Evolutionary conservation across 2,329 filamentous ascomycete species (phyloP).

Genomic region (Cordyceps farinosa): DNA sequence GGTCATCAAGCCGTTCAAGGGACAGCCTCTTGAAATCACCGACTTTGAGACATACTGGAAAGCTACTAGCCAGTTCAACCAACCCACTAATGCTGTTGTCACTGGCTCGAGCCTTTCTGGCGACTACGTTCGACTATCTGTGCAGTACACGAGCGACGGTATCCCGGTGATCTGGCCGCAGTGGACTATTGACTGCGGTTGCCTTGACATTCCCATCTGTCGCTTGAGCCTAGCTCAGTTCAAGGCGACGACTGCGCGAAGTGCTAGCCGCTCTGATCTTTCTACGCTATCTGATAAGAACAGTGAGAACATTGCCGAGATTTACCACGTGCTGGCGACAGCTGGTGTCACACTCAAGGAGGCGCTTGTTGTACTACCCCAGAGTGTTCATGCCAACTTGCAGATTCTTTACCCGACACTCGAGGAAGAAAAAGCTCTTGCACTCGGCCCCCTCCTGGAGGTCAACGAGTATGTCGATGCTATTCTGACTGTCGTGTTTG

Average conservation of each 20-base stretch:
- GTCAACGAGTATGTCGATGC: constrained; percentile 84
- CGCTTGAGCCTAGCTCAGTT: constrained; percentile 75
- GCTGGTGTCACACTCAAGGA: constrained; percentile 79
- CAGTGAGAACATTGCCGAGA: constrained; percentile 54
- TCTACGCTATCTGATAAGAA: constrained; percentile 43
- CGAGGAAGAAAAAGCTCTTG: constrained; percentile 66
- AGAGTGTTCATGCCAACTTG: constrained; percentile 83
- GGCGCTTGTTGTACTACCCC: constrained; percentile 70
- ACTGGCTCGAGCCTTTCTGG: constrained; percentile 93
- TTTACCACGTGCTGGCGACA: constrained; percentile 68
- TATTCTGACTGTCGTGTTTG: constrained; percentile 81
- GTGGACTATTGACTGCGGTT: constrained; percentile 74
- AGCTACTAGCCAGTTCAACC: constrained; percentile 87
- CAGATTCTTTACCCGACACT: constrained; percentile 82
- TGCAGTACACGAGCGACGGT: constrained; percentile 86
- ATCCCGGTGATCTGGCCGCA: constrained; percentile 82
- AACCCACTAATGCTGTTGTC: constrained; percentile 75
- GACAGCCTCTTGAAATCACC: constrained; percentile 89
- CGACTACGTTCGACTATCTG: constrained; percentile 88
- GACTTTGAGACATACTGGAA: constrained; percentile 99
- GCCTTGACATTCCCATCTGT: constrained; percentile 77
- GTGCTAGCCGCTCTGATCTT: constrained; percentile 43
- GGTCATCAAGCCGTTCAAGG: constrained; percentile 93
- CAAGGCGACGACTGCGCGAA: constrained; percentile 46
- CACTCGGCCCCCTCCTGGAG: constrained; percentile 71